Conservation (phyloP, 106 monocot genomes). For the Amphibolis antarctica region DNA sequence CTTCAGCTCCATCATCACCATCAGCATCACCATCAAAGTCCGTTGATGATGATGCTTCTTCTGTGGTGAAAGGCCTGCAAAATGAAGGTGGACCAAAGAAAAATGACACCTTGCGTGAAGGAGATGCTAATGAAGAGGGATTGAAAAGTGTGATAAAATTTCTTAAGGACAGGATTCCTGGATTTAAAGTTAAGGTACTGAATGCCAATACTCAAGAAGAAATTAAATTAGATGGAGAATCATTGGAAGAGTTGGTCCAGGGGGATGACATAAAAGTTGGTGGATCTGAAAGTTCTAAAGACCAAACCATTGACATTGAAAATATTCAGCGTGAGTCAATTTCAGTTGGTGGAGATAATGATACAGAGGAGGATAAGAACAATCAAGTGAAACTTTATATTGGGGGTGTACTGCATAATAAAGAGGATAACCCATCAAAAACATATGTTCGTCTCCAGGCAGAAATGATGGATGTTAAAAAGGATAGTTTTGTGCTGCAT, state of each 20-base stretch:
- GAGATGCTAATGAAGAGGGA: conserved; percentile 57
- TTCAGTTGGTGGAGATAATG: conserved; percentile 21
- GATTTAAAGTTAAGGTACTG: conserved; percentile 68
- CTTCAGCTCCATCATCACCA: conserved; percentile 23
- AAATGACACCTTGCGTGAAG: conserved; percentile 14
- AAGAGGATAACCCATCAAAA: conserved; percentile 51
- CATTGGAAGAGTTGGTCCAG: conserved; percentile 38
- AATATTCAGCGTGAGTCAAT: conserved; percentile 27
- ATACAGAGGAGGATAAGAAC: conserved; percentile 25
- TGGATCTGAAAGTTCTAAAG: conserved; percentile 25
- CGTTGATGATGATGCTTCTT: conserved; percentile 18
- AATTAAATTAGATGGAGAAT: conserved; percentile 41
- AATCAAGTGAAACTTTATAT: conserved; percentile 49
- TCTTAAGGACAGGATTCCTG: conserved; percentile 72
- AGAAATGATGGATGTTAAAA: conserved; percentile 45
- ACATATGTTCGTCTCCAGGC: conserved; percentile 49
- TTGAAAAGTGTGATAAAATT: conserved; percentile 64
- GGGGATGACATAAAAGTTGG: conserved; percentile 39
- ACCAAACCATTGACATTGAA: conserved; percentile 28
- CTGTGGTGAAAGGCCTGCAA: conserved; percentile 11
- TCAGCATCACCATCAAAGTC: conserved; percentile 14
- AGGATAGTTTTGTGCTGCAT: conserved; percentile 51
- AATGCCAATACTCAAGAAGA: conserved; percentile 47
- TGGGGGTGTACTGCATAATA: conserved; percentile 78
- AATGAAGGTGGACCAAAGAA: conserved; percentile 11